Evolutionary conservation across 2,329 filamentous ascomycete species (phyloP).

Genomic region (Clonostachys rhizophaga): DNA sequence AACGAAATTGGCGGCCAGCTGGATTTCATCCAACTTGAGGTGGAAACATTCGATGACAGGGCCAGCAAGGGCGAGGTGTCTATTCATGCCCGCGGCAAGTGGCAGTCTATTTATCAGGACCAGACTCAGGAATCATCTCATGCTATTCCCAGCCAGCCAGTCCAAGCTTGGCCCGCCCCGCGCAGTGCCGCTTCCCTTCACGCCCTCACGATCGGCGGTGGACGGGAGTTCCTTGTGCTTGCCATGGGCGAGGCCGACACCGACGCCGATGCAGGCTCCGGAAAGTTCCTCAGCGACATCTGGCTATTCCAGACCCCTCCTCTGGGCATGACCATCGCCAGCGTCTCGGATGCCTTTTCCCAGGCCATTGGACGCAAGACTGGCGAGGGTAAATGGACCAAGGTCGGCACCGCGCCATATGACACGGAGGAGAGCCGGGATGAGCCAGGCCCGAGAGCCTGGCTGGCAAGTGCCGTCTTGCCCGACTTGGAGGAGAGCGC

Average conservation of each 20-base stretch:
- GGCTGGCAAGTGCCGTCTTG: constrained; percentile 52
- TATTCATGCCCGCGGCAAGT: constrained; percentile 43
- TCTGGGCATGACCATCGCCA: constrained; percentile 47
- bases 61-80: constrained; percentile 41
- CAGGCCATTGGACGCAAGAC: constrained; percentile 46
- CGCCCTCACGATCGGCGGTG: constrained; percentile 52
- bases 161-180: constrained; percentile 42
- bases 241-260: constrained; percentile 52
- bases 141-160: constrained; percentile 24
- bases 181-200: constrained; percentile 51
- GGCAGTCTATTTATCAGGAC: constrained; percentile 45
- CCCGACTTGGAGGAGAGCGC: constrained; percentile 55
- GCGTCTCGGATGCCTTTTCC: constrained; percentile 50
- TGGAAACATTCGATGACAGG: constrained; percentile 51
- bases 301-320: constrained; percentile 62
- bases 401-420: constrained; percentile 37
- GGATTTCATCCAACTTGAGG: constrained; percentile 57
- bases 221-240: constrained; percentile 59
- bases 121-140: constrained; percentile 21
- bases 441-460: constrained; percentile 49
- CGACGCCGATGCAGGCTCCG: constrained; percentile 43
- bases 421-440: constrained; percentile 44
- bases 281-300: constrained; percentile 53
- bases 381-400: constrained; percentile 55
- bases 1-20: constrained; percentile 66